Evolutionary conservation across 208 protist species (phyloP).

Genomic region (Trypanosoma platydactyli): DNA sequence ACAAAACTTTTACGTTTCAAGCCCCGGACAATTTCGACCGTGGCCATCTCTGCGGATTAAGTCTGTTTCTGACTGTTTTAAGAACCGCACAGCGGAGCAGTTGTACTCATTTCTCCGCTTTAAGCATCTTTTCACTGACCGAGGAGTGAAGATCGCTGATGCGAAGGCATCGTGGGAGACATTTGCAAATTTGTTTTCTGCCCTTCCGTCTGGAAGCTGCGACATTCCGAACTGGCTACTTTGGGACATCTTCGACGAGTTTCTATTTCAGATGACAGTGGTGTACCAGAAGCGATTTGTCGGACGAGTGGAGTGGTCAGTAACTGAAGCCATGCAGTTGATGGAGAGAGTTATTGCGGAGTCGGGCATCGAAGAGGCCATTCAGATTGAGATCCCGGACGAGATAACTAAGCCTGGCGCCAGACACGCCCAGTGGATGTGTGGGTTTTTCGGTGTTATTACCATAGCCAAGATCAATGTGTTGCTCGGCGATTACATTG

Average conservation of each 20-base stretch:
- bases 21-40: constrained; percentile 61
- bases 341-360: constrained; percentile 63
- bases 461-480: constrained; percentile 82
- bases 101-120: constrained; percentile 87
- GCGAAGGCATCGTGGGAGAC: constrained; percentile 72
- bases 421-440: constrained; percentile 57
- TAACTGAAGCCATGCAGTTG: constrained; percentile 55
- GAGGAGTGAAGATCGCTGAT: constrained; percentile 47
- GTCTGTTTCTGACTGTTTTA: constrained; percentile 63
- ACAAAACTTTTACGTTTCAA: constrained; percentile 72
- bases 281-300: constrained; percentile 85
- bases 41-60: constrained; percentile 73
- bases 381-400: constrained; percentile 46
- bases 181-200: constrained; percentile 61
- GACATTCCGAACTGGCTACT: constrained; percentile 84
- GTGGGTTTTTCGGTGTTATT: constrained; percentile 84
- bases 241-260: constrained; percentile 92
- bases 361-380: constrained; percentile 52
- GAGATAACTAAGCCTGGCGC: constrained; percentile 32
- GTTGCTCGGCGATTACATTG: constrained; percentile 84
- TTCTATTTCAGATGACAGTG: constrained; percentile 86
- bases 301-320: constrained; percentile 61
- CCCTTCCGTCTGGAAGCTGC: constrained; percentile 43
- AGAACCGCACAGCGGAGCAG: constrained; percentile 62
- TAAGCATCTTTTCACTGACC: constrained; percentile 86